Evolutionary conservation across 768 basidiomycete genomes (phyloP).

Genomic region (Tulasnella calospora): DNA sequence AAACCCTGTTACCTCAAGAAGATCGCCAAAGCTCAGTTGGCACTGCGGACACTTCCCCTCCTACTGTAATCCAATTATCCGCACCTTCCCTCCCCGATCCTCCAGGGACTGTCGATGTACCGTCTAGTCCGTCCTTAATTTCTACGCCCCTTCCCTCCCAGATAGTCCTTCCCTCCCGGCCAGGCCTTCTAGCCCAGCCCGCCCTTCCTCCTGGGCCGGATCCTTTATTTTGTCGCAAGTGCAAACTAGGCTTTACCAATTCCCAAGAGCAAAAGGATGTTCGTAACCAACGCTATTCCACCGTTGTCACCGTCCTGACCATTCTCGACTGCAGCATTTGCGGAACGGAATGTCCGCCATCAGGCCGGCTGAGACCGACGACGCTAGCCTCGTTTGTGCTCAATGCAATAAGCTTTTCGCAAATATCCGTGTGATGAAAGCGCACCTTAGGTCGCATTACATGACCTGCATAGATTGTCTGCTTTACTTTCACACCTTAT

Average conservation of each 20-base stretch:
- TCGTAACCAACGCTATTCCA: neutral
- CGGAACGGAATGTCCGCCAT: neutral
- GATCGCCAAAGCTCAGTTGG: too few relatives aligned
- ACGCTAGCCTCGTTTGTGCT: neutral
- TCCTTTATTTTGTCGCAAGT: neutral
- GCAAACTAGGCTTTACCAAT: neutral
- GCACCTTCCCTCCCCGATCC: too few relatives aligned
- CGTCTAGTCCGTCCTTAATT: too few relatives aligned
- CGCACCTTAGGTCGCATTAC: neutral
- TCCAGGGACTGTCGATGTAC: too few relatives aligned
- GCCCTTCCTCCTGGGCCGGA: neutral
- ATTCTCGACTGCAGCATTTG: neutral
- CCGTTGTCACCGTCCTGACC: neutral
- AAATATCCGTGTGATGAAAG: neutral
- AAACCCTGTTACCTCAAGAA: too few relatives aligned
- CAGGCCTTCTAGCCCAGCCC: neutral
- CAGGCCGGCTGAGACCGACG: neutral
- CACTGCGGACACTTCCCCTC: too few relatives aligned
- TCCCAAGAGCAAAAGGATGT: neutral
- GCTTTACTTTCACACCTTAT: neutral
- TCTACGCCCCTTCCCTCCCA: too few relatives aligned
- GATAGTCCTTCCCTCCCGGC: neutral
- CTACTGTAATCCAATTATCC: too few relatives aligned
- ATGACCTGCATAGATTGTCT: neutral
- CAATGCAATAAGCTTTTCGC: neutral